Conservation (phyloP, 2,329 filamentous ascomycete species). For the Hymenoscyphus albidus region DNA sequence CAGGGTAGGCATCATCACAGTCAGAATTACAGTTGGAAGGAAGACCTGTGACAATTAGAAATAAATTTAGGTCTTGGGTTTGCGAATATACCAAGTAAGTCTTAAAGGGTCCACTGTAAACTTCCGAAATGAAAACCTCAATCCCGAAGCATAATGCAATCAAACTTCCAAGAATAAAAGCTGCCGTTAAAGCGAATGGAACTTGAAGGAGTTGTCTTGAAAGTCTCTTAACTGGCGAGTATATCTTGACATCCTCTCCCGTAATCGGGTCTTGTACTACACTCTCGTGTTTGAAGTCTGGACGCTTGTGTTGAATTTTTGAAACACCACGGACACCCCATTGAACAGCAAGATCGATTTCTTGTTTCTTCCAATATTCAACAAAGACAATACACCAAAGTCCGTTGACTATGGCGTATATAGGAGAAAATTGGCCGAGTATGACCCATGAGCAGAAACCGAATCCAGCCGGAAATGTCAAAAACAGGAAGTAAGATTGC, state of each 20-base stretch:
- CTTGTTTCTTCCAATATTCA: conserved; percentile 94
- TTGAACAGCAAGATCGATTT: conserved; percentile 77
- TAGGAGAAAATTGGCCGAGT: conserved; percentile 77
- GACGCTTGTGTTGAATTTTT: conserved; percentile 70
- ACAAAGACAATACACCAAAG: conserved; percentile 90
- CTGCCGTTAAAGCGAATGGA: conserved; percentile 73
- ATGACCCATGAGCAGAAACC: conserved; percentile 75
- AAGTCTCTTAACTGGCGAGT: conserved; percentile 59
- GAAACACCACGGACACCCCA: conserved; percentile 89
- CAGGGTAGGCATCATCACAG: conserved; percentile 73
- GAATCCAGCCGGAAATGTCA: conserved; percentile 76
- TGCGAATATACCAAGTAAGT: conserved; percentile 63
- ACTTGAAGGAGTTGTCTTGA: conserved; percentile 61
- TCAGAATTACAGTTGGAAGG: conserved; percentile 84
- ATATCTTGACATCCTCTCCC: conserved; percentile 58
- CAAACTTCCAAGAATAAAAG: conserved; percentile 69
- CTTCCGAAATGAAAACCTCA: conserved; percentile 92
- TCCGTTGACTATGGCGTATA: conserved; percentile 74
- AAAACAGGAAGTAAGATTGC: conserved; percentile 82
- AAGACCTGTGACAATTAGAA: conserved; percentile 58
- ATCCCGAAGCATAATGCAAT: conserved; percentile 87
- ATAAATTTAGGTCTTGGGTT: conserved; percentile 1
- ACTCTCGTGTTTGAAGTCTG: conserved; percentile 75
- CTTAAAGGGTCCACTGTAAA: conserved; percentile 88
- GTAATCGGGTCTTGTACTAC: conserved; percentile 73